Base-by-base conservation (phyloP, 352 stramenopile species). In the Phytophthora europaea region DNA sequence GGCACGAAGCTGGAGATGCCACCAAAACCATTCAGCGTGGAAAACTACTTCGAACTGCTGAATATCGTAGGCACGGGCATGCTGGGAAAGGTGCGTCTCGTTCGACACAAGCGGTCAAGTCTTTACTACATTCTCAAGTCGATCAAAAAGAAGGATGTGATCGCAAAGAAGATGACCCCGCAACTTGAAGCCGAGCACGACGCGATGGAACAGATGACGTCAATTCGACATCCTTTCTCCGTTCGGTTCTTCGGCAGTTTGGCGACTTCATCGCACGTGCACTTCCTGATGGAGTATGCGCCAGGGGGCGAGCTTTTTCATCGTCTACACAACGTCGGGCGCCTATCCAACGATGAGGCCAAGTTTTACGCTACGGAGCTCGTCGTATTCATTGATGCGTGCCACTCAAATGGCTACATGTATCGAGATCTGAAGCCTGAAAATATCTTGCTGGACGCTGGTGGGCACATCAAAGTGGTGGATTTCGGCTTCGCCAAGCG, bases 391-490 rank as follows among this genome's bases (percentile, higher is more conserved):
- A 70, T 95, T 52, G 76, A 85, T 53, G 71, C 56, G 13, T 85
- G 83, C 16, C 88, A 94, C 38, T 23, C 33, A 2, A 79, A 88
- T 31, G 74, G 78, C 15, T 91, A 80, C 59, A 93, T 97, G 74
- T 97, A 97, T 72, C 80, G 91, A 8, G 91, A 98, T 55, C 77
- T 98, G 38, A 98, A 98, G 75, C 92, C 92, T 4, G 90, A 98
- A 59, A 98, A 98, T 67, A 83, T 98, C 53, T 61, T 98, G 61
- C 72, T 98, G 48, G 88, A 95, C 51, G 76, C 80, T 3, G 43
- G 60, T 6, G 88, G 88, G 1, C 85, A 95, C 65, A 62, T 94
- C 51, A 88, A 83, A 52, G 80, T 94, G 38, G 79, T 93, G 0
- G 88, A 95, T 65, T 83, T 94, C 43, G 87, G 88, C 2, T 93